phyloP scores from a whole-genome alignment of 164 flowering plant species.

The Buxus sempervirens region DNA sequence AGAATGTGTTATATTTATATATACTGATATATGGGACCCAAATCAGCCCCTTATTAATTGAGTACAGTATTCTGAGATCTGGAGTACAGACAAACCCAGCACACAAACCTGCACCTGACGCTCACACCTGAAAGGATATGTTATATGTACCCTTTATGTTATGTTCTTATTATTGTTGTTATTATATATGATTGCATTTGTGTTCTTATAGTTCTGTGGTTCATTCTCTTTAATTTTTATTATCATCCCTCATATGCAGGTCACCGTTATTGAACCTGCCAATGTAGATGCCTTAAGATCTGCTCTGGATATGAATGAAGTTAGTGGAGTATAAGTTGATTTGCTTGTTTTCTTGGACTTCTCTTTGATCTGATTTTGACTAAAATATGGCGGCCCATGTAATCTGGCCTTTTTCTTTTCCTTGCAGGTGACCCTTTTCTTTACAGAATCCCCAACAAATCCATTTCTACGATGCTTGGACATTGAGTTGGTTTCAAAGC shows the following conservation, averaged over 20 bases:
- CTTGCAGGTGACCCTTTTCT: constrained; percentile 86
- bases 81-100: no score
- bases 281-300: constrained; percentile 65
- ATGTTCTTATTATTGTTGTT: neutral
- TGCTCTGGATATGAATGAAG: constrained; percentile 68
- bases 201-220: neutral
- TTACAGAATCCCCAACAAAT: constrained; percentile 96
- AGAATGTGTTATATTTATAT: no score
- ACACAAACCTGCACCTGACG: no score
- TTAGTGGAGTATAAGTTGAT: constrained; percentile 29
- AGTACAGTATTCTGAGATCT: no score
- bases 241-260: constrained; percentile 45
- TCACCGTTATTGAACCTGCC: constrained; percentile 87
- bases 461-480: constrained; percentile 95
- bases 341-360: constrained; percentile 1
- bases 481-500: constrained; percentile 76
- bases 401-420: neutral
- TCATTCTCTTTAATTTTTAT: constrained; percentile 2
- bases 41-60: no score
- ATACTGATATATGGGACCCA: no score
- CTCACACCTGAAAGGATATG: no score
- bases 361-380: neutral
- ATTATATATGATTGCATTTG: neutral
- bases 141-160: no score
- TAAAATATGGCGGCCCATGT: constrained; percentile 1